Base-by-base conservation (phyloP, 805 yeast genomes). In the Saturnispora diversa region DNA sequence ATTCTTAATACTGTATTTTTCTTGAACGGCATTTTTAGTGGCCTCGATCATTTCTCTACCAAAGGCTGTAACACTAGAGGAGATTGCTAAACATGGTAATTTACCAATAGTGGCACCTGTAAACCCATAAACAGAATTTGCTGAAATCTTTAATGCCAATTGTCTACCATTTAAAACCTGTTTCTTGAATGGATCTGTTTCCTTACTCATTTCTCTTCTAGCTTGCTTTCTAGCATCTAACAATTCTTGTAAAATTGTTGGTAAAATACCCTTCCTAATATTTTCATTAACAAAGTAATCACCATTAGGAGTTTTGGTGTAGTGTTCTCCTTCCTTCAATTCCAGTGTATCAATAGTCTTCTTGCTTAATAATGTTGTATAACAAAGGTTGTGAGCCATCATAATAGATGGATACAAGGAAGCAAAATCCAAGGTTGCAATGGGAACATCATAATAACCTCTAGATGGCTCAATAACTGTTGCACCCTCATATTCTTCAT, bases 101-200 rank as follows among this genome's bases (percentile, higher is more conserved):
- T 92, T 90, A 40, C 99, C 99, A 34, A 90, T 80, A 0, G 97
- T 92, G 2, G 99, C 99, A 62, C 99, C 99, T 1, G 99, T 92
- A 63, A 92, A 94, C 35, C 99, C 99, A 59, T 92, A 92, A 5
- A 92, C 99, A 2, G 98, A 94, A 60, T 92, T 92, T 1, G 99
- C 99, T 10, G 97, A 87, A 37, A 92, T 85, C 55, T 92, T 92
- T 57, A 92, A 68, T 0, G 99, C 99, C 53, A 92, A 68, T 63
- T 92, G 99, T 59, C 98, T 75, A 69, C 99, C 99, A 59, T 92
- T 94, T 36, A 94, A 70, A 25, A 92, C 97, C 55, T 87, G 94
- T 50, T 84, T 74, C 56, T 76, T 87, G 65, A 92, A 94, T 0
- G 97, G 95, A 60, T 92, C 98, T 0, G 82, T 84, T 59, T 94